A percentile compares a stretch with the other conserved stretches of the same genome.
These are phyloP conservation scores for Tuctoria greenei DNA, from an alignment of 176 grass and related monocot species.

Conservation along the genomic window DNA sequence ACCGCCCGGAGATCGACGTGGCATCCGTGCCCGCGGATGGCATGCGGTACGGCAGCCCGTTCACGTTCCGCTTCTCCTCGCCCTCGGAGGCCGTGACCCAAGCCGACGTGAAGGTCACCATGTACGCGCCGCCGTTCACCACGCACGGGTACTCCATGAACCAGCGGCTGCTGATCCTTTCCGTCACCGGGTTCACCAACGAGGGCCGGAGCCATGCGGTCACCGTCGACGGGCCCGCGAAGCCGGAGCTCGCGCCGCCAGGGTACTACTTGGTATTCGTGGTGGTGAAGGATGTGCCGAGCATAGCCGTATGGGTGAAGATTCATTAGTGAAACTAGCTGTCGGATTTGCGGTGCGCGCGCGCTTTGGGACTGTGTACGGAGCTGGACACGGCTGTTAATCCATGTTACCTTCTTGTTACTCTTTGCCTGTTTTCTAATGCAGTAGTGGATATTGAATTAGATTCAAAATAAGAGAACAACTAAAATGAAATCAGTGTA, in stretches of 20 bases:
- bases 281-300: slow-evolving; percentile 55
- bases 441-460: too few species aligned
- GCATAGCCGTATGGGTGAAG: slow-evolving; percentile 61
- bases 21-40: slow-evolving; percentile 25
- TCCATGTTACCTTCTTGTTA: background rate
- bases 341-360: background rate
- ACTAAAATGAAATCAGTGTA: too few species aligned
- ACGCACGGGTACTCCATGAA: slow-evolving; percentile 87
- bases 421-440: too few species aligned
- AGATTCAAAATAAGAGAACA: too few species aligned
- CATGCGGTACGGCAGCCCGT: slow-evolving; percentile 52
- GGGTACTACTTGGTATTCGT: slow-evolving; percentile 76
- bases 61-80: slow-evolving; percentile 49
- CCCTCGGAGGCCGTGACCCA: background rate
- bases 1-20: slow-evolving; percentile 47
- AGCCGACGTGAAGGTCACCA: slow-evolving; percentile 55
- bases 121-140: slow-evolving; percentile 89
- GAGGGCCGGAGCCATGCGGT: slow-evolving; percentile 26
- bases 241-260: slow-evolving; percentile 54
- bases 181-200: slow-evolving; percentile 21
- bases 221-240: slow-evolving; percentile 46
- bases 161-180: slow-evolving; percentile 75
- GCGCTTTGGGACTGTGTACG: background rate
- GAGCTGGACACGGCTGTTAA: background rate
- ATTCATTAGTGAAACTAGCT: background rate